Conservation (phyloP, 106 monocot species). For the Dendrobium nobile region DNA sequence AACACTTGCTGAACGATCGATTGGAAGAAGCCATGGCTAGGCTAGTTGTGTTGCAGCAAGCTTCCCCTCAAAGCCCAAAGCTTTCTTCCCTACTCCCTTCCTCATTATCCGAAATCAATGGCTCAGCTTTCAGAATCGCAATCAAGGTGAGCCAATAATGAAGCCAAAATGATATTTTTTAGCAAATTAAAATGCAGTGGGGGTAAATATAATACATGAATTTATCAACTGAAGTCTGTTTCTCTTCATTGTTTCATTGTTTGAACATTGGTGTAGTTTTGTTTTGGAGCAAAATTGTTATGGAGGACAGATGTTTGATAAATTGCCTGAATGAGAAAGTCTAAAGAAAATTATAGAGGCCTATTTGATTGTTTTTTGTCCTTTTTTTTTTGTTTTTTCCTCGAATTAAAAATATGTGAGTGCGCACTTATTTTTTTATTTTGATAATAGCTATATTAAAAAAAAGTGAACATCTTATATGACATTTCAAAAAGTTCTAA, state of each 20-base stretch:
- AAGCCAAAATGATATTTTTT: neutral
- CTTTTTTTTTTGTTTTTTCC: too few relatives aligned
- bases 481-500: too few relatives aligned
- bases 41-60: conserved; percentile 32
- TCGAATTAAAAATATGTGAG: too few relatives aligned
- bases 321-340: neutral
- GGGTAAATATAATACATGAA: too few relatives aligned
- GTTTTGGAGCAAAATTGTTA: neutral
- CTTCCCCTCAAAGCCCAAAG: conserved; percentile 16
- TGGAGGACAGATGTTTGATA: neutral
- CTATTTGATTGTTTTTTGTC: too few relatives aligned
- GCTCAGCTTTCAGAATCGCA: conserved; percentile 44
- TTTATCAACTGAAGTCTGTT: too few relatives aligned
- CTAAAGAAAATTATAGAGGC: neutral
- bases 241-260: neutral
- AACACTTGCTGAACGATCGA: neutral
- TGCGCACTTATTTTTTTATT: too few relatives aligned
- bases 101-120: conserved; percentile 79
- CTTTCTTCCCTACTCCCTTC: conserved; percentile 46
- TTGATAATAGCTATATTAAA: too few relatives aligned
- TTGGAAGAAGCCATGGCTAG: conserved; percentile 25
- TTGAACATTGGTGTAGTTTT: neutral
- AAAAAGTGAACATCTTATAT: too few relatives aligned
- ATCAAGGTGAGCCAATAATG: conserved; percentile 33
- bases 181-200: too few relatives aligned